phyloP scores from a whole-genome alignment of 2,329 filamentous ascomycete genomes.

The Lithohypha guttulata region DNA sequence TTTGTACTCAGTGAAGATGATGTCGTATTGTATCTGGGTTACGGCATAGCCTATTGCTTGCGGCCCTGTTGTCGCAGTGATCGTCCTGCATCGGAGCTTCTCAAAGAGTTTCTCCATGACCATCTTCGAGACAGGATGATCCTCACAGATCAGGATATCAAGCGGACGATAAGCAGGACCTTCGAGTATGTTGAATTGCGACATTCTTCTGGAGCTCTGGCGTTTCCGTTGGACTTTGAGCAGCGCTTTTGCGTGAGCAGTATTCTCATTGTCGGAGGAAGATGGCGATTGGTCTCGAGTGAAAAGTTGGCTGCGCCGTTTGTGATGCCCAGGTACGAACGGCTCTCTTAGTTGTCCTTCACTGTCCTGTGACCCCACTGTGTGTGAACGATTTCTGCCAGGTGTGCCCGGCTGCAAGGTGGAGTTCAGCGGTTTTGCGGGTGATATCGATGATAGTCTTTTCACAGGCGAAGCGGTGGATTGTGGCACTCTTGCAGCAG shows the following conservation, averaged over 20 bases:
- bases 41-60: constrained; percentile 90
- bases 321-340: constrained; percentile 63
- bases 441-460: constrained; percentile 34
- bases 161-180: constrained; percentile 79
- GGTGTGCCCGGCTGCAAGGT: constrained; percentile 51
- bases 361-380: constrained; percentile 86
- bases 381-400: constrained; percentile 72
- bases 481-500: neutral
- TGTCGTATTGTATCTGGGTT: constrained; percentile 96
- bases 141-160: constrained; percentile 92
- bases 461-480: constrained; percentile 3
- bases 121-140: constrained; percentile 90
- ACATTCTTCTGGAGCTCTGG: constrained; percentile 91
- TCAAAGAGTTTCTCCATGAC: constrained; percentile 99
- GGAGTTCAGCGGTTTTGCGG: constrained; percentile 52
- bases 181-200: constrained; percentile 76
- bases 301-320: constrained; percentile 85
- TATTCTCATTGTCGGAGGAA: constrained; percentile 84
- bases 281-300: constrained; percentile 76
- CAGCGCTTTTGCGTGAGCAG: constrained; percentile 78
- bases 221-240: constrained; percentile 84
- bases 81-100: constrained; percentile 87
- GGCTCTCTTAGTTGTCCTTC: constrained; percentile 53
- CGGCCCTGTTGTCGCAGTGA: constrained; percentile 78
- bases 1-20: constrained; percentile 97